Conservation (phyloP, 2,329 filamentous ascomycete species). For the Venturia nashicola region DNA sequence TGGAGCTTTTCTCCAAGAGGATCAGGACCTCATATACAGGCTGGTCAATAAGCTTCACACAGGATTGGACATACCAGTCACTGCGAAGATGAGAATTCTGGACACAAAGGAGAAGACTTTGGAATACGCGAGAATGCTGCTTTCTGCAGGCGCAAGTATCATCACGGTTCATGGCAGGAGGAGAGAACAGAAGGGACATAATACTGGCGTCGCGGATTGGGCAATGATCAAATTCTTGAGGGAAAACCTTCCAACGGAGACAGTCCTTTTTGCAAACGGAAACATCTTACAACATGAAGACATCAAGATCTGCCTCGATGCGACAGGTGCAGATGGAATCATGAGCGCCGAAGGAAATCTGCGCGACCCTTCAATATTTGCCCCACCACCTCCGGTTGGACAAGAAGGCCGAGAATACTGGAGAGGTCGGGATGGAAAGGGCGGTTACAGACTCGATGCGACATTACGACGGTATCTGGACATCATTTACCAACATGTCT, state of each 20-base stretch:
- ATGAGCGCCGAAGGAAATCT: slow-evolving; percentile 97
- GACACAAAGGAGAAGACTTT: slow-evolving; percentile 80
- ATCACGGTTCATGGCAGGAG: slow-evolving; percentile 82
- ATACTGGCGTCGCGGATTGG: slow-evolving; percentile 93
- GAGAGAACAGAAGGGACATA: slow-evolving; percentile 88
- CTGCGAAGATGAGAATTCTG: slow-evolving; percentile 85
- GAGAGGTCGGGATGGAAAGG: slow-evolving; percentile 63
- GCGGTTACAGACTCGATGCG: slow-evolving; percentile 81
- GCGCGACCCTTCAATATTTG: slow-evolving; percentile 82
- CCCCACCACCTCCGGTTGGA: slow-evolving; percentile 49
- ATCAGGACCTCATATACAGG: slow-evolving; percentile 70
- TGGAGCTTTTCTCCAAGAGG: slow-evolving; percentile 88
- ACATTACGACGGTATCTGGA: slow-evolving; percentile 81
- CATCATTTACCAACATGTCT: slow-evolving; percentile 69
- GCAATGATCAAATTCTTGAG: slow-evolving; percentile 67
- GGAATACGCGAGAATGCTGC: slow-evolving; percentile 76
- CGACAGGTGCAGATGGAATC: slow-evolving; percentile 78
- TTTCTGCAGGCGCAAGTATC: slow-evolving; percentile 81
- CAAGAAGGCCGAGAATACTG: slow-evolving; percentile 72
- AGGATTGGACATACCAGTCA: slow-evolving; percentile 71
- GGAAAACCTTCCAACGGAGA: slow-evolving; percentile 71
- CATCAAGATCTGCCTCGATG: slow-evolving; percentile 62
- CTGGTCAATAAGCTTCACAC: slow-evolving; percentile 74
- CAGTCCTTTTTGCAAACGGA: slow-evolving; percentile 92
- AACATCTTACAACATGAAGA: slow-evolving; percentile 78